phyloP scores from a whole-genome alignment of 192 early-diverging fungal genomes.

The Podila epigama region DNA sequence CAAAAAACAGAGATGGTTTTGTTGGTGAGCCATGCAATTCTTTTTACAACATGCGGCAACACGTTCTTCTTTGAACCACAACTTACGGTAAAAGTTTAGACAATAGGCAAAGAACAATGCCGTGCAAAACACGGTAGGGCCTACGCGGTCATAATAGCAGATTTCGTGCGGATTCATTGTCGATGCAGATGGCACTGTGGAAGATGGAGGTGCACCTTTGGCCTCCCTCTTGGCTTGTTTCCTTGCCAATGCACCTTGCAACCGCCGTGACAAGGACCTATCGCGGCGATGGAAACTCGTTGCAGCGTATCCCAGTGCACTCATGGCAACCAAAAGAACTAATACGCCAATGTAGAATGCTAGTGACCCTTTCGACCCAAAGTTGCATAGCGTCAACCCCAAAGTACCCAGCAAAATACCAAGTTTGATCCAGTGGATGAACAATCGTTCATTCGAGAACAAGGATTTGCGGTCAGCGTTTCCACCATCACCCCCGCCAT shows the following conservation, averaged over 20 bases:
- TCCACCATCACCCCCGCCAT: conserved; percentile 8
- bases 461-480: conserved; percentile 77
- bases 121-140: conserved; percentile 73
- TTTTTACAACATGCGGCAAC: background rate
- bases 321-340: conserved; percentile 39
- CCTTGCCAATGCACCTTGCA: conserved; percentile 67
- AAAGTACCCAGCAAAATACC: conserved; percentile 71
- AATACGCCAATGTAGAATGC: conserved; percentile 15
- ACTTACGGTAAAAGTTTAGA: conserved; percentile 68
- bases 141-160: conserved; percentile 75
- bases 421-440: conserved; percentile 85
- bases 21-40: background rate
- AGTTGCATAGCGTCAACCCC: conserved; percentile 74
- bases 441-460: conserved; percentile 91
- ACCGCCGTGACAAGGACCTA: conserved; percentile 47
- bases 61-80: background rate
- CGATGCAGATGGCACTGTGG: background rate
- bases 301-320: conserved; percentile 52
- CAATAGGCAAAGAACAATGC: conserved; percentile 69
- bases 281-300: conserved; percentile 77
- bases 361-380: conserved; percentile 60
- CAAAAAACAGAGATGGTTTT: background rate
- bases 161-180: conserved; percentile 16
- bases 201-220: background rate
- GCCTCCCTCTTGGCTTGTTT: conserved; percentile 59